Evolutionary conservation across 2,329 filamentous ascomycete genomes (phyloP).

Genomic region (Truncatella angustata): DNA sequence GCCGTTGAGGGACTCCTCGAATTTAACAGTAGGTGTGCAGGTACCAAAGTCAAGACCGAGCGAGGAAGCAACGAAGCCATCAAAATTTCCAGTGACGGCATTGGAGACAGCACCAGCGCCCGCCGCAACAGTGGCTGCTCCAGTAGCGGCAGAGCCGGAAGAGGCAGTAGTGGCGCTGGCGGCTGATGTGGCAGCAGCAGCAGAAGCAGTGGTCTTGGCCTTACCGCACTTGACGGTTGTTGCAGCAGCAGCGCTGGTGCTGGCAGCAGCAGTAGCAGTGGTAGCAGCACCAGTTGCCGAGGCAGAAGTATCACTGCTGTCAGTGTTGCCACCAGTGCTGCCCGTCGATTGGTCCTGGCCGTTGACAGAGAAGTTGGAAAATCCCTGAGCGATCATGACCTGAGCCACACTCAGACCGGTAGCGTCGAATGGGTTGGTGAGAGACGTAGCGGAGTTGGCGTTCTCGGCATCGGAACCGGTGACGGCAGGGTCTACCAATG

Average conservation of each 20-base stretch:
- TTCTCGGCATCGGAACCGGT: slow-evolving; percentile 56
- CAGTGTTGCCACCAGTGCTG: slow-evolving; percentile 14
- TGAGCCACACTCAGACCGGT: slow-evolving; percentile 65
- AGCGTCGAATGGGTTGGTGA: slow-evolving; percentile 54
- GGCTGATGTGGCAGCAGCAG: slow-evolving; percentile 10
- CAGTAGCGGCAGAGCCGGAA: slow-evolving; percentile 8
- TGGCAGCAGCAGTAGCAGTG: background rate
- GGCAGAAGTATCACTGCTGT: slow-evolving; percentile 9
- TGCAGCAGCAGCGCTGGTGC: background rate
- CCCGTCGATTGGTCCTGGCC: slow-evolving; percentile 12
- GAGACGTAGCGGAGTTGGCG: slow-evolving; percentile 53
- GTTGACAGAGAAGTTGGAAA: slow-evolving; percentile 56
- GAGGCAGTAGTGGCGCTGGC: background rate
- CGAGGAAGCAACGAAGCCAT: slow-evolving; percentile 28
- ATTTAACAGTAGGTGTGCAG: slow-evolving; percentile 58
- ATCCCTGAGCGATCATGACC: slow-evolving; percentile 59
- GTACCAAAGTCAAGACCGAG: slow-evolving; percentile 48
- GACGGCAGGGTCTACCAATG: slow-evolving; percentile 65
- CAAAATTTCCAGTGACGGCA: slow-evolving; percentile 29
- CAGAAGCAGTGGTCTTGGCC: slow-evolving; percentile 1
- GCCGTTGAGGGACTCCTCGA: slow-evolving; percentile 55
- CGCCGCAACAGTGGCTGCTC: slow-evolving; percentile 13
- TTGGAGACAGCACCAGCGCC: slow-evolving; percentile 29
- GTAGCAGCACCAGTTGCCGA: slow-evolving; percentile 7
- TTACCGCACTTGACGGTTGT: background rate